phyloP scores from a whole-genome alignment of 2,329 filamentous ascomycete species.

The Fusarium secorum region DNA sequence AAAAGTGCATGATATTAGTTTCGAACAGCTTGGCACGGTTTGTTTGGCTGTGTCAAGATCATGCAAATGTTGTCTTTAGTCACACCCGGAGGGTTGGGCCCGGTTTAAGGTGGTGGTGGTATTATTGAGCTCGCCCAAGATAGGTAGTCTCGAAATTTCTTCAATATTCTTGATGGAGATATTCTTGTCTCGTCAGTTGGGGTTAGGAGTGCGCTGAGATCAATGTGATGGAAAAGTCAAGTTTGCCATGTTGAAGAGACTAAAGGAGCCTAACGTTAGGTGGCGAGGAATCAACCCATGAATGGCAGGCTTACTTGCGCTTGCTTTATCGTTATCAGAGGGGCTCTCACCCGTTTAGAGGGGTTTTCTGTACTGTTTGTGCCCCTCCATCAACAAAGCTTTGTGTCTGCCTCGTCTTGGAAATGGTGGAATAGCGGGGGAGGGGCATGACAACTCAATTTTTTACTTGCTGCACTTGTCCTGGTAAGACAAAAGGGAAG shows the following conservation, averaged over 20 bases:
- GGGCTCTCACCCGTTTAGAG: neutral
- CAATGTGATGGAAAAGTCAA: neutral
- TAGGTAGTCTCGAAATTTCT: slow-evolving; percentile 10
- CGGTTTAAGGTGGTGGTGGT: neutral
- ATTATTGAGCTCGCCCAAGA: neutral
- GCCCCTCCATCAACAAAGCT: slow-evolving; percentile 16
- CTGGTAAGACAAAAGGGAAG: neutral
- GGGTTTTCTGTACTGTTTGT: neutral
- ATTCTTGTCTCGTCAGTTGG: neutral
- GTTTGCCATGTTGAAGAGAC: neutral
- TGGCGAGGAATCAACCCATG: neutral
- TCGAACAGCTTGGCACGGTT: slow-evolving; percentile 23
- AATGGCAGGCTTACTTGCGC: neutral
- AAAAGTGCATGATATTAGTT: slow-evolving; percentile 33
- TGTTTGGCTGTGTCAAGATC: slow-evolving; percentile 41
- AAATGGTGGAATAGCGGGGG: slow-evolving; percentile 22
- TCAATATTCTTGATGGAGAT: neutral
- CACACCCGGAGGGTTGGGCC: slow-evolving; percentile 23
- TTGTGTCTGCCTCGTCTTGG: neutral
- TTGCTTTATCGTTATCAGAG: slow-evolving; percentile 5
- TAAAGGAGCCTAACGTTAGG: neutral
- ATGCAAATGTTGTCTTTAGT: slow-evolving; percentile 40
- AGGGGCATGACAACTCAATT: slow-evolving; percentile 16
- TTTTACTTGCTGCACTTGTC: neutral
- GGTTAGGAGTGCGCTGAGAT: neutral